These are phyloP conservation scores for Byssochlamys sp. DNA, from an alignment of 2,329 filamentous ascomycete genomes.

Conservation along the genomic window DNA sequence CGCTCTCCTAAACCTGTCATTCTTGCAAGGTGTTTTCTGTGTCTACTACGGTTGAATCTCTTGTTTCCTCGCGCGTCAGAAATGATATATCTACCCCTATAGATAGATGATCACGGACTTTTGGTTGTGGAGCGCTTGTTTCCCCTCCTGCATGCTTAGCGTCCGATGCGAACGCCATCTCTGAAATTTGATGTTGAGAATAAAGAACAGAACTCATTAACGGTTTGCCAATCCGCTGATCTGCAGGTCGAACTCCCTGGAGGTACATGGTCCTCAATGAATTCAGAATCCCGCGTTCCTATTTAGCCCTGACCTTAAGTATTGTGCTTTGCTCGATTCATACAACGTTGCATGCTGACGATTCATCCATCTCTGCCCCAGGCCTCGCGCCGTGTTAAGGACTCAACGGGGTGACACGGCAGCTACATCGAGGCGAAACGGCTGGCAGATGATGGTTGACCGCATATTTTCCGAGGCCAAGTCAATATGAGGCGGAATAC, in stretches of 20 bases:
- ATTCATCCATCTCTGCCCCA: background rate
- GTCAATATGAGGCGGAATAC: constrained; percentile 10
- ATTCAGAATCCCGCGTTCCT: background rate
- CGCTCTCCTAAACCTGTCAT: background rate
- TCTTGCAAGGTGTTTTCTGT: background rate
- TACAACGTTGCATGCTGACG: background rate
- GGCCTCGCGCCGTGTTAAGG: background rate
- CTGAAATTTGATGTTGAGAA: background rate
- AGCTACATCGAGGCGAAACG: background rate
- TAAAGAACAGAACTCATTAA: background rate
- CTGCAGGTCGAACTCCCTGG: background rate
- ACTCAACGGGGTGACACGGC: background rate
- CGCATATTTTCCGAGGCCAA: background rate
- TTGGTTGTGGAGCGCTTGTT: background rate
- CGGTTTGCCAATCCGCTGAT: background rate
- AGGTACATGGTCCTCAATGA: background rate
- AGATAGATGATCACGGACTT: background rate
- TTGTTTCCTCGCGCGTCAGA: background rate
- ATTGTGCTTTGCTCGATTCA: background rate
- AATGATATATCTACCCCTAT: background rate
- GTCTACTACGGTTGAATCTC: background rate
- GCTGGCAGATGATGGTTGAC: background rate
- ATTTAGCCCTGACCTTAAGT: background rate
- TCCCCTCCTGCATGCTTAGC: background rate
- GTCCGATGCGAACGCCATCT: background rate